These are phyloP conservation scores for Neofusicoccum sp. DNA, from an alignment of 2,329 filamentous ascomycete genomes.

Conservation along the genomic window DNA sequence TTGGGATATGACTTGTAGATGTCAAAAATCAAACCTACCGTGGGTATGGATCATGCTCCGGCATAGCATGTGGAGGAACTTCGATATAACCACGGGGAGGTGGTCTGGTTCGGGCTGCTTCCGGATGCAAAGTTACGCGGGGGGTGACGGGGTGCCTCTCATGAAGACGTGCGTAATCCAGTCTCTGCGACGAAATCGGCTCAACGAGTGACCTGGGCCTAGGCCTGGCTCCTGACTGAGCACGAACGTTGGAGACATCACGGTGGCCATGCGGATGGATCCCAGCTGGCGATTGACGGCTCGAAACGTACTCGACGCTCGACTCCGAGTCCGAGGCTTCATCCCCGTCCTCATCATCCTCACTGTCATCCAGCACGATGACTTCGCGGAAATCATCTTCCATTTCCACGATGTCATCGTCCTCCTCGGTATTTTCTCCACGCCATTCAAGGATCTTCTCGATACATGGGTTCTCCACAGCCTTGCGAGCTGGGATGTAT, in stretches of 20 bases:
- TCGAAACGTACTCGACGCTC: constrained; percentile 4
- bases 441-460: constrained; percentile 62
- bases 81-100: neutral
- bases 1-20: neutral
- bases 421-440: constrained; percentile 49
- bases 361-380: constrained; percentile 62
- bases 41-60: neutral
- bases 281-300: constrained; percentile 30
- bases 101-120: neutral
- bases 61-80: neutral
- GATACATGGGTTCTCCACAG: constrained; percentile 56
- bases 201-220: neutral
- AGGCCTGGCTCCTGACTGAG: constrained; percentile 22
- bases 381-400: constrained; percentile 64
- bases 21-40: neutral
- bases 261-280: constrained; percentile 34
- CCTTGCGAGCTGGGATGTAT: constrained; percentile 43
- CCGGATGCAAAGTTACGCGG: neutral
- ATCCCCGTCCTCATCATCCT: constrained; percentile 40
- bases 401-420: constrained; percentile 51
- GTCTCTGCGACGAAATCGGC: neutral
- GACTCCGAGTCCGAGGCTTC: constrained; percentile 21
- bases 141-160: neutral
- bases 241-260: constrained; percentile 23
- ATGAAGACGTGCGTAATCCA: neutral